Evolutionary conservation across 345 rosid genomes (phyloP).

Genomic region (Brassica napus): DNA sequence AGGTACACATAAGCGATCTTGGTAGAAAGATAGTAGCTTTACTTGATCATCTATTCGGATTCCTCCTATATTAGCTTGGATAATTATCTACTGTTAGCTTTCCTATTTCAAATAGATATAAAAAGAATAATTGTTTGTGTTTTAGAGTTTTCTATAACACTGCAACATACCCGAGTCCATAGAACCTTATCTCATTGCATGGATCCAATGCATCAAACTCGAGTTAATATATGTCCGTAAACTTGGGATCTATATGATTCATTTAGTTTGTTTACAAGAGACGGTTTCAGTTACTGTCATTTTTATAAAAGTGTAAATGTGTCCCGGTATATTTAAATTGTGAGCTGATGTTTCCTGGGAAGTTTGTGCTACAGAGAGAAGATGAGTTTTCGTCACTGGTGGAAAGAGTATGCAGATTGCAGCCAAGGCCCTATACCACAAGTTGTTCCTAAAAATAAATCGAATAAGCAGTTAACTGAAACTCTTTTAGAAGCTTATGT

Average conservation of each 20-base stretch:
- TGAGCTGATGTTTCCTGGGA: neutral
- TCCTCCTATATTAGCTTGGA: too few relatives aligned
- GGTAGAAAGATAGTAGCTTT: neutral
- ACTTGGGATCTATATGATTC: neutral
- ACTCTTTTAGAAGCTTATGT: conserved; percentile 32
- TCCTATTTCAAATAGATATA: too few relatives aligned
- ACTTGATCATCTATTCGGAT: too few relatives aligned
- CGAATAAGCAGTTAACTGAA: conserved; percentile 32
- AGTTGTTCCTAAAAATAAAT: conserved; percentile 42
- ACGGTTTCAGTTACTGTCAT: too few relatives aligned
- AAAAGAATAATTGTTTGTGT: neutral
- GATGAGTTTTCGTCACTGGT: conserved; percentile 95
- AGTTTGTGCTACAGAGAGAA: conserved; percentile 59
- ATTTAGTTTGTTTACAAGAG: neutral
- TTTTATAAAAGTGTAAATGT: too few relatives aligned
- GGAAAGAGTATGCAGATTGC: conserved; percentile 95
- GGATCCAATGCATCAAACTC: neutral
- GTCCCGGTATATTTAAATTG: too few relatives aligned
- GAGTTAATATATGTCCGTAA: too few relatives aligned
- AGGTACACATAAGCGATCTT: conserved; percentile 40
- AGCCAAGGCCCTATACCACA: conserved; percentile 72
- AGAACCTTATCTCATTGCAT: neutral
- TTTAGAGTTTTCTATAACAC: neutral
- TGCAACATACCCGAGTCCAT: neutral
- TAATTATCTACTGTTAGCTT: too few relatives aligned